These are phyloP conservation scores for Hyphopichia khmerensis DNA, from an alignment of 1,139 yeast species.

Conservation along the genomic window DNA sequence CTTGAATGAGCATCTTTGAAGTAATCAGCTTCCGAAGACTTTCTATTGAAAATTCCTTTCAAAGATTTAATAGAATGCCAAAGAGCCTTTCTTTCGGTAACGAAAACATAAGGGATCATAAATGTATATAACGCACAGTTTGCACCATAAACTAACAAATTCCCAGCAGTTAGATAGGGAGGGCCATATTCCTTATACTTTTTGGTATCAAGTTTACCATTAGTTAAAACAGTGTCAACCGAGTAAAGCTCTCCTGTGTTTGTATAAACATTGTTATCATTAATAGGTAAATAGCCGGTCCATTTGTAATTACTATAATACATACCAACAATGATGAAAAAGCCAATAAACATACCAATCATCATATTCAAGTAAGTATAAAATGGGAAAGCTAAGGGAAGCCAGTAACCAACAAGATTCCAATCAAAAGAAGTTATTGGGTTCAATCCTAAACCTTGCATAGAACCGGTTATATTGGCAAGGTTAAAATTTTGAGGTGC, in stretches of 20 bases:
- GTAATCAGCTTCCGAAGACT: conserved; percentile 19
- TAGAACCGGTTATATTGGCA: conserved; percentile 57
- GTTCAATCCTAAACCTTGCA: conserved; percentile 54
- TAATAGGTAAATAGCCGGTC: conserved; percentile 56
- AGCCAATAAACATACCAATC: conserved; percentile 44
- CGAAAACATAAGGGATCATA: conserved; percentile 39
- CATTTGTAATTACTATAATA: conserved; percentile 54
- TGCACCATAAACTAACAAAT: conserved; percentile 54
- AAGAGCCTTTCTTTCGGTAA: conserved; percentile 20
- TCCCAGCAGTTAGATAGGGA: conserved; percentile 39
- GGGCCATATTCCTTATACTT: conserved; percentile 50
- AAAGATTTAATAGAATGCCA: conserved; percentile 7
- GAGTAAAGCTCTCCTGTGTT: conserved; percentile 46
- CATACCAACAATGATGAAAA: conserved; percentile 42
- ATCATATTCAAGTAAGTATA: conserved; percentile 42
- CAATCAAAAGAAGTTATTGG: conserved; percentile 59
- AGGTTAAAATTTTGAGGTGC: conserved; percentile 31
- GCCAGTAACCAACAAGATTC: conserved; percentile 27
- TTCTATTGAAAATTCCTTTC: conserved; percentile 10
- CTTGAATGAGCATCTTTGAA: conserved; percentile 49
- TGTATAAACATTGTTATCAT: conserved; percentile 44
- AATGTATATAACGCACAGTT: conserved; percentile 39
- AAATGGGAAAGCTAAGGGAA: conserved; percentile 43
- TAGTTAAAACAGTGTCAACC: conserved; percentile 39
- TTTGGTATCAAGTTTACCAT: conserved; percentile 33